Evolutionary conservation across 1,284 basidiomycete species (phyloP).

Genomic region (Somion occarium): DNA sequence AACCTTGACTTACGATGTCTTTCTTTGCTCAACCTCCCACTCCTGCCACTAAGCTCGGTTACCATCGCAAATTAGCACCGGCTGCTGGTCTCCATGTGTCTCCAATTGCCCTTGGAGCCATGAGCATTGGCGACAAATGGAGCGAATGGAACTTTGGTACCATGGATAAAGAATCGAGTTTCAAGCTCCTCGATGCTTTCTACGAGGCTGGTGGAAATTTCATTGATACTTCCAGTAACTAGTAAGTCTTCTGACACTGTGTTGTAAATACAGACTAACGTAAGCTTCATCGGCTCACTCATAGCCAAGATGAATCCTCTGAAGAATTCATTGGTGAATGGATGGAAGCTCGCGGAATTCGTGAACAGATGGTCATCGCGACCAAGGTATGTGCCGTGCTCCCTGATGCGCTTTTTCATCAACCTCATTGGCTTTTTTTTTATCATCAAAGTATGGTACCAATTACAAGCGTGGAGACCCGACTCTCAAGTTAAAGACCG

Average conservation of each 20-base stretch:
- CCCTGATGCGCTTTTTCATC: background rate
- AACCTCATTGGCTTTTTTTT: background rate
- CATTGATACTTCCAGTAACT: conserved; percentile 24
- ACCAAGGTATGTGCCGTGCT: conserved; percentile 23
- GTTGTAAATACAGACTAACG: background rate
- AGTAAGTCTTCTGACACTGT: background rate
- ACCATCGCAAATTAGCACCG: no score
- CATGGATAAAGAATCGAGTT: conserved; percentile 31
- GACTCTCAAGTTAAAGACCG: conserved; percentile 29
- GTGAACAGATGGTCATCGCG: conserved; percentile 35
- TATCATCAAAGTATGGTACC: conserved; percentile 29
- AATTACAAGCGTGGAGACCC: conserved; percentile 25
- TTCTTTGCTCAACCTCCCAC: no score
- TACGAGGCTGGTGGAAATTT: no score
- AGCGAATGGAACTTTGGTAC: conserved; percentile 40
- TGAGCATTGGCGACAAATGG: no score
- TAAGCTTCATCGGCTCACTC: no score
- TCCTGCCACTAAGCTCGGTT: no score
- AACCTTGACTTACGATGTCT: no score
- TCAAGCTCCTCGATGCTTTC: conserved; percentile 31
- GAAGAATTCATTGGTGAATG: conserved; percentile 31
- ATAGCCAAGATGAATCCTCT: conserved; percentile 7
- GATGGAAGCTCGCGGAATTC: conserved; percentile 29
- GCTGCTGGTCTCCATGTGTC: no score
- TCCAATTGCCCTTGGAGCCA: no score